phyloP scores from a whole-genome alignment of 768 basidiomycete genomes.

The Tricholoma saponaceum region DNA sequence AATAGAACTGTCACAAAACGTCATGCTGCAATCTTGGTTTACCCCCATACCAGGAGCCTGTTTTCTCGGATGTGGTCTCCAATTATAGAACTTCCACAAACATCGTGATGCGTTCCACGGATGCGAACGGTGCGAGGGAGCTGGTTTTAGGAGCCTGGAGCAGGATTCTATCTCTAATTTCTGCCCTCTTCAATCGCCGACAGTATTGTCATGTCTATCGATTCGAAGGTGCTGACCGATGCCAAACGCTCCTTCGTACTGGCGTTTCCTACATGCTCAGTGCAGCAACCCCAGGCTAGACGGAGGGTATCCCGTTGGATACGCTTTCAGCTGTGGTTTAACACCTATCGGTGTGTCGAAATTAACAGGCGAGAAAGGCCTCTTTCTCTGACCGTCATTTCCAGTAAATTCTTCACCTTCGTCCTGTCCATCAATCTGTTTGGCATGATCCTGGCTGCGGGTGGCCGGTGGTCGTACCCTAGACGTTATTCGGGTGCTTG shows the following conservation, averaged over 20 bases:
- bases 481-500: slow-evolving; percentile 65
- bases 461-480: slow-evolving; percentile 67
- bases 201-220: not conserved
- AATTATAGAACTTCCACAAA: not conserved
- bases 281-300: slow-evolving; percentile 16
- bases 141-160: not conserved
- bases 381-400: not conserved
- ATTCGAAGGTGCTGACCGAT: not conserved
- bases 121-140: not conserved
- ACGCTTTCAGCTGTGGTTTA: slow-evolving; percentile 69
- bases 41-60: no score
- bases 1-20: not conserved
- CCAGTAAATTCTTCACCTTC: slow-evolving; percentile 71
- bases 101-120: not conserved
- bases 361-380: not conserved
- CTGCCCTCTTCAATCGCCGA: not conserved
- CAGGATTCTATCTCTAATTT: not conserved
- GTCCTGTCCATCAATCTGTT: slow-evolving; percentile 56
- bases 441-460: slow-evolving; percentile 56
- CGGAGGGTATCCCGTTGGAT: slow-evolving; percentile 50
- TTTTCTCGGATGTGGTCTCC: not conserved
- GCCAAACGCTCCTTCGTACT: not conserved
- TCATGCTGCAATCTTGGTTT: no score
- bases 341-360: slow-evolving; percentile 61
- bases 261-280: slow-evolving; percentile 3